Evolutionary conservation across 805 yeast genomes (phyloP), one percentile per base, ranked within the genome.

Genomic region (Naumovozyma baii): DNA sequence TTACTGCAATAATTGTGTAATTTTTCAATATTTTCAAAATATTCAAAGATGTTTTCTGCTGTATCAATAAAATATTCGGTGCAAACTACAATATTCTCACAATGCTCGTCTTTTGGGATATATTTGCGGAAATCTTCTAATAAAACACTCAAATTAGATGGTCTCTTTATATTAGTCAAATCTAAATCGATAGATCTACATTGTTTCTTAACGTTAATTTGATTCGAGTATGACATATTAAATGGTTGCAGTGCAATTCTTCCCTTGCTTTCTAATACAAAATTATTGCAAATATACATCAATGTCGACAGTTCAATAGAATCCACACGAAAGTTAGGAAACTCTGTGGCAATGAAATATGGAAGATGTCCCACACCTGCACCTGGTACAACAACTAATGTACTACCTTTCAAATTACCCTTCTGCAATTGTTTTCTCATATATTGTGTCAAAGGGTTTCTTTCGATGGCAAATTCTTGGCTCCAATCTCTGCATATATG

Each of bases 51-150:
- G 52, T 88, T 84, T 51, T 85, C 94, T 0, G 96, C 96, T 0
- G 97, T 90, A 60, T 90, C 97, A 19, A 90, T 68, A 62, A 90
- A 88, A 54, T 82, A 90, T 3, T 80, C 81, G 0, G 83, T 70
- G 3, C 79, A 73, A 1, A 83, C 66, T 4, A 80, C 70, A 16
- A 81, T 62, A 40, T 70, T 70, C 2, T 72, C 70, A 33, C 65
- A 63, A 3, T 51, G 41, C 10, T 28, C n/a, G 8, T 44, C 39
- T 3, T 59, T 47, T 3, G 59, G 50, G 1, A 61, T 55, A 49
- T 81, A 77, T 37, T 67, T 64, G 34, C 76, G 66, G 54, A 90
- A 86, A 59, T 88, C 87, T 13, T 76, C 81, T 40, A 72, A 71
- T 41, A 68, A 66, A 13, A 76, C 54, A 2, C 48, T 47, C 32